phyloP scores from a whole-genome alignment of 225 moss, liverwort and hornwort species.

The Polytrichum commune region DNA sequence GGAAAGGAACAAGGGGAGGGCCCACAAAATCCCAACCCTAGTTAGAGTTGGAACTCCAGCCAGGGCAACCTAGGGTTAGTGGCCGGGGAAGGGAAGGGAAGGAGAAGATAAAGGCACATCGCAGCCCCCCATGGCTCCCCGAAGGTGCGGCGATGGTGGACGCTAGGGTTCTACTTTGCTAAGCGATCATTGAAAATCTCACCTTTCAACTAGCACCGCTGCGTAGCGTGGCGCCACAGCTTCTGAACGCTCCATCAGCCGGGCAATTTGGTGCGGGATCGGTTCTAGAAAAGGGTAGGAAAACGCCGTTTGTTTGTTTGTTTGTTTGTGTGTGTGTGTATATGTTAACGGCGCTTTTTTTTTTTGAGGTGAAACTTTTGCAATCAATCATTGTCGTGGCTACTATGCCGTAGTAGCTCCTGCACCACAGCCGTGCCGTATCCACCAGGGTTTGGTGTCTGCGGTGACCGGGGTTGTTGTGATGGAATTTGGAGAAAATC shows the following conservation, averaged over 20 bases:
- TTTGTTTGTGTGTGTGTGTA: no score
- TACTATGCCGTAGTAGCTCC: no score
- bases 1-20: background rate
- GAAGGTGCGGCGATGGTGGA: conserved; percentile 26
- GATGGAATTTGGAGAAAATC: no score
- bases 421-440: no score
- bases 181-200: background rate
- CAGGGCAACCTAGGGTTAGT: conserved; percentile 43
- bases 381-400: no score
- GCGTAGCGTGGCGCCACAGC: background rate
- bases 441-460: no score
- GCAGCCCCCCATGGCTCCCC: conserved; percentile 8
- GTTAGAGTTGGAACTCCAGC: conserved; percentile 9
- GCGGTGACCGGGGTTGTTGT: no score
- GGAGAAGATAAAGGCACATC: conserved; percentile 38
- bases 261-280: conserved; percentile 23
- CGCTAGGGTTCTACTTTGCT: conserved; percentile 39
- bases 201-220: background rate
- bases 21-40: conserved; percentile 25
- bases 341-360: background rate
- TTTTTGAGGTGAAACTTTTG: no score
- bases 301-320: no score
- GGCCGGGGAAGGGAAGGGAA: conserved; percentile 13
- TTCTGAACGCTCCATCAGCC: background rate
- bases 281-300: background rate